phyloP scores from a whole-genome alignment of 2,329 filamentous ascomycete genomes.

The Cadophora gregata region DNA sequence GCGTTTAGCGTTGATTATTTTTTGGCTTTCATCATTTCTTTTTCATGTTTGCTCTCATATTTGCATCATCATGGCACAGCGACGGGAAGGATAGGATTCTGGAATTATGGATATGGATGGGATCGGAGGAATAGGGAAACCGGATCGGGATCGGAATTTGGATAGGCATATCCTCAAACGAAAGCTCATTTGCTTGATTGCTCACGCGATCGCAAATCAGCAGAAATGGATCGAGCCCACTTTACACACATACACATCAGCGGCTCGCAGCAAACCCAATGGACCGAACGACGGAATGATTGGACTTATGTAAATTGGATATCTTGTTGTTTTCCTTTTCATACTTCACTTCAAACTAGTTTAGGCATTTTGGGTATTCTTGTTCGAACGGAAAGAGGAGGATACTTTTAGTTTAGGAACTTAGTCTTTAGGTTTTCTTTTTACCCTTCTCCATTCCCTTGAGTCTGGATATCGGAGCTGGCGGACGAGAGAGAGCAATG shows the following conservation, averaged over 20 bases:
- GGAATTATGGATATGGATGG: constrained; percentile 16
- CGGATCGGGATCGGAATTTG: constrained; percentile 12
- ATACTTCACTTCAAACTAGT: constrained; percentile 1
- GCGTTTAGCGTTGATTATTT: constrained; percentile 15
- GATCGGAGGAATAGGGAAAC: constrained; percentile 18
- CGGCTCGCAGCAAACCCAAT: constrained; percentile 30
- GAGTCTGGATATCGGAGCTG: background rate
- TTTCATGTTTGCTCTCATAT: constrained; percentile 39
- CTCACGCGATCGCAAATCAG: constrained; percentile 20
- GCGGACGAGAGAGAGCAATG: constrained; percentile 7
- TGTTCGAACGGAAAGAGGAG: constrained; percentile 13
- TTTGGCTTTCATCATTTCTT: constrained; percentile 38
- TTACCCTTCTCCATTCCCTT: background rate
- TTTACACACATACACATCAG: constrained; percentile 10
- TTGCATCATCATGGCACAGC: constrained; percentile 28
- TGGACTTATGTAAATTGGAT: constrained; percentile 35
- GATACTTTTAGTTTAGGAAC: constrained; percentile 18
- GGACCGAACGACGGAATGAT: constrained; percentile 19
- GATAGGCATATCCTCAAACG: constrained; percentile 15
- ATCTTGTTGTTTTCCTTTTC: constrained; percentile 11
- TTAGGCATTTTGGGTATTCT: constrained; percentile 7
- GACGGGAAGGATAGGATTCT: constrained; percentile 22
- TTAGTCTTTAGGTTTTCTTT: constrained; percentile 11
- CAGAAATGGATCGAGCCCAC: constrained; percentile 20
- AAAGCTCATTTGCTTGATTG: constrained; percentile 17